Evolutionary conservation across 2,329 filamentous ascomycete species (phyloP), one percentile per base, ranked within the genome.

Genomic region (Calonectria naviculata): DNA sequence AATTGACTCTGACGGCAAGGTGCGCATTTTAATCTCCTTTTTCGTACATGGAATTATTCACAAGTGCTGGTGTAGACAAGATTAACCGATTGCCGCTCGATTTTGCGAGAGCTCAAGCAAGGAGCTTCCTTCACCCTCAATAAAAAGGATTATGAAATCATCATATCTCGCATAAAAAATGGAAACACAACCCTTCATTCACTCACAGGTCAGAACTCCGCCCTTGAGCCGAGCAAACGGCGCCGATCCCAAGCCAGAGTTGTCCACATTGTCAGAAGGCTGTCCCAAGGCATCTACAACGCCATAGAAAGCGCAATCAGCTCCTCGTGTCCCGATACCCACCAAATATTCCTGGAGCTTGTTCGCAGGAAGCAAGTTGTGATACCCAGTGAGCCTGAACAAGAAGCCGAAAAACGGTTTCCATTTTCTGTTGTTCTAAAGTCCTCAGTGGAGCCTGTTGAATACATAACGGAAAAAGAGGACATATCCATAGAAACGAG

Each of bases 151-250:
- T 61, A 61, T 12, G 65, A 61, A 2, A 28, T 28, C n/a, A 41
- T 67, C 31, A 47, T 67, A 4, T 26, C 17, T 10, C 31, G 54
- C 13, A 47, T 67, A n/a, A 61, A 61, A 36, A 61, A 17, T 28
- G 65, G 26, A 17, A 67, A 67, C 34, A 38, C 65, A 3, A 42
- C 58, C 5, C 64, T 67, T 10, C 64, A 67, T 46, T 49, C 58
- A 1, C 64, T 67, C 19, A 29, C 41, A 6, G 52, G 52, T 6
- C 21, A 58, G 28, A 67, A n/a, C n/a, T 46, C 38, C 41, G 52
- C 38, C 2, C 49, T 67, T 13, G 64, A 67, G 36, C 41, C 49
- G 2, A 67, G 41, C 12, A n/a, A 49, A 26, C 49, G 49, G 28
- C 64, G 28, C 34, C 36, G 64, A 12, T 67, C 64, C 7, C 64